Base-by-base conservation (phyloP, 1,139 yeast genomes). In the Debaryomyces nepalensis region DNA sequence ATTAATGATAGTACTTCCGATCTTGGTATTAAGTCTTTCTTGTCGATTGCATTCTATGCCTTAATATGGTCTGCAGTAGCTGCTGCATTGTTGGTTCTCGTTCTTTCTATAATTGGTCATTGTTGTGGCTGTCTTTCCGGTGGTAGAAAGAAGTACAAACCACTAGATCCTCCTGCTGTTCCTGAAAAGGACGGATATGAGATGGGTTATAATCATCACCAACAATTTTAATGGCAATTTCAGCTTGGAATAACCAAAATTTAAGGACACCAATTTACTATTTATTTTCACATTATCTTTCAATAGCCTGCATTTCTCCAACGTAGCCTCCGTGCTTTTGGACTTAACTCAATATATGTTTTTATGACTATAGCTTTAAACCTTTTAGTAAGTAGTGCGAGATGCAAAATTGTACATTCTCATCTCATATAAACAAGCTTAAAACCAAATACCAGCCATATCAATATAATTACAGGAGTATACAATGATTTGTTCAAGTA, bases 21-120 rank as follows among this genome's bases (percentile, higher is more conserved):
- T 8, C 71, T 51, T 44, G 77, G 77, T 7, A 56, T 70, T 35
- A 68, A 63, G 45, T 44, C 74, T 2, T 69, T 44, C 53, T 55
- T 73, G 38, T 72, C 78, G 2, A 59, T 64, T 30, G 68, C 71
- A 42, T 70, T 66, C 50, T 73, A 72, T 43, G 79, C 78, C 2
- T 70, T 68, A 50, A 48, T 58, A 11, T 73, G 78, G 78, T 62
- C 75, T 5, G 68, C 70, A 0, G 66, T 61, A 1, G 73, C 59
- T 19, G 72, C 75, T 3, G 66, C 75, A 3, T 53, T 68, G 19
- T 49, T 70, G 23, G 61, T 71, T 27, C 51, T 63, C 7, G 36
- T 68, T 6, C 57, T 72, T 50, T 65, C 66, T 42, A 59, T 70
- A 37, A 57, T 73, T 37, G 79, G 78, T 18, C 76, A 72, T 51